Base-by-base conservation (phyloP, 768 basidiomycete species). In the Rhodosporidiobolus sp. region DNA sequence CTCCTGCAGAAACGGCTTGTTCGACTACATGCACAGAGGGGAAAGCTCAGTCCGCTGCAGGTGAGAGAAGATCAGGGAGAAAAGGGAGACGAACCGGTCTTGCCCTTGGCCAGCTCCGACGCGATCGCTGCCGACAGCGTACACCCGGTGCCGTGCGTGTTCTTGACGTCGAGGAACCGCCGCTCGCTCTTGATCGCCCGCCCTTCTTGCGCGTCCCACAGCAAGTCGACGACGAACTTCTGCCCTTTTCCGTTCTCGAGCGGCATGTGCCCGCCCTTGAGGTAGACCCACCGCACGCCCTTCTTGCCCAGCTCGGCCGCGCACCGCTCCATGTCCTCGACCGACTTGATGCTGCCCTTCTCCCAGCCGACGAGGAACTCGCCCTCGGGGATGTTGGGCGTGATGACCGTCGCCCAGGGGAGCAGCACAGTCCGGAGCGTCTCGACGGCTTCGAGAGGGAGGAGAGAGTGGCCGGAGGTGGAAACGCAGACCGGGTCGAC, bases 401-500 rank as follows among this genome's bases (percentile, higher is more conserved):
- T 95, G 62, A 97, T 84, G 53, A 94, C 79, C 0, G 85, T 83
- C 0, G 89, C 83, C 26, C 90, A 81, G 0, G 92, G 91, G 60
- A 94, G 85, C 2, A 95, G 81, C n/a, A 88, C 84, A 0, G 81
- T 67, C 12, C 86, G 83, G 71, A 96, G 76, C 4, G 84, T 83
- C 14, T 84, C 79, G 65, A 94, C 78, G 0, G 94, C 92, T 19
- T 86, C 85, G 24, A 85, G 81, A 10, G 88, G 84, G 16, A 96
- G 84, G 2, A 97, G 84, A 12, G 84, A 86, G 78, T 94, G 90
- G 4, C 92, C 92, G 0, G 91, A 92, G 0, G 94, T 95, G 6
- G 91, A 92, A 3, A 95, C 90, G 78, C 88, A 92, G 17, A 97
- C 93, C 0, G 94, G 93, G 79, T 97, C 94, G 71, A 91, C 87